phyloP scores from a whole-genome alignment of 176 grass and related monocot species.

The Bothriochloa decipiens region DNA sequence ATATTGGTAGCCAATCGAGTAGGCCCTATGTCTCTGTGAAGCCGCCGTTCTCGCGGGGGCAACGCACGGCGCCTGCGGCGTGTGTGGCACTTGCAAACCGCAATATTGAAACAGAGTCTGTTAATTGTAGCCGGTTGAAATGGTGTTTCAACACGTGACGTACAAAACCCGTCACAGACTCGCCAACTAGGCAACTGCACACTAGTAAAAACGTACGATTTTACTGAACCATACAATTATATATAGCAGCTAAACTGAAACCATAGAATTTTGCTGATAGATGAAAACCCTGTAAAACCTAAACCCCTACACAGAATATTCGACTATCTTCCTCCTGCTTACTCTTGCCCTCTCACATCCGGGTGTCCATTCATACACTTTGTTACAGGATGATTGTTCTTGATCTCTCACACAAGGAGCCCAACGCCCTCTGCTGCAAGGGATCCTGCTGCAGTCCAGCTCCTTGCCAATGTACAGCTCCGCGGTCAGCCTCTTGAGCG shows the following conservation, averaged over 20 bases:
- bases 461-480: slow-evolving; percentile 13
- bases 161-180: too few relatives aligned
- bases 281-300: background rate
- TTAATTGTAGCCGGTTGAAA: too few relatives aligned
- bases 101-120: too few relatives aligned
- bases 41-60: too few relatives aligned
- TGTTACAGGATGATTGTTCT: background rate
- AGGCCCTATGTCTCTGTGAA: too few relatives aligned
- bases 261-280: background rate
- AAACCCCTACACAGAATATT: background rate
- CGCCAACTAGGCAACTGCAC: too few relatives aligned
- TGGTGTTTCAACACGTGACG: too few relatives aligned
- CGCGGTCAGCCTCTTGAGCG: slow-evolving; percentile 5
- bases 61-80: too few relatives aligned
- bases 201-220: too few relatives aligned
- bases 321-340: background rate
- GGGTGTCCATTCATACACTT: slow-evolving; percentile 16
- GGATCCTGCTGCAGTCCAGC: slow-evolving; percentile 20
- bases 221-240: too few relatives aligned
- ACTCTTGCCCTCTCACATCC: background rate
- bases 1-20: too few relatives aligned
- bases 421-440: slow-evolving; percentile 18
- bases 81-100: too few relatives aligned
- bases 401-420: background rate
- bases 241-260: background rate